phyloP scores from a whole-genome alignment of 2,329 filamentous ascomycete genomes.

The Pseudocercospora eumusae region DNA sequence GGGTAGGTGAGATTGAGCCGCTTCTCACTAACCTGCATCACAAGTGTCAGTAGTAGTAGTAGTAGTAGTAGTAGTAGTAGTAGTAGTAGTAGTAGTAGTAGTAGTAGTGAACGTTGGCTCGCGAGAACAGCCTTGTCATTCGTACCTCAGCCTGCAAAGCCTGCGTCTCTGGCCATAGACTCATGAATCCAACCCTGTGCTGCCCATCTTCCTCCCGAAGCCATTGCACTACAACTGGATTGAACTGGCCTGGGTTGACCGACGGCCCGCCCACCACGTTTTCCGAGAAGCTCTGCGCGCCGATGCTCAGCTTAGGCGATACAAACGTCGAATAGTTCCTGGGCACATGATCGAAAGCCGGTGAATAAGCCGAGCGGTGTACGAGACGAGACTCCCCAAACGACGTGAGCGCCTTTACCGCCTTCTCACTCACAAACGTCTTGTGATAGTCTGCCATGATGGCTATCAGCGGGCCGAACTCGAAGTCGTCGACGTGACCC shows the following conservation, averaged over 20 bases:
- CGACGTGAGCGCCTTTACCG: constrained; percentile 43
- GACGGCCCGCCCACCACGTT: constrained; percentile 58
- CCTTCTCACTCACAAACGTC: constrained; percentile 48
- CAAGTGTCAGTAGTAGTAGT: background rate
- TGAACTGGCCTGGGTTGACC: constrained; percentile 56
- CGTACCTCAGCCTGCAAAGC: constrained; percentile 16
- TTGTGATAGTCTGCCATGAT: constrained; percentile 56
- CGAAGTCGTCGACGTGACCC: constrained; percentile 61
- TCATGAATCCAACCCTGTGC: constrained; percentile 27
- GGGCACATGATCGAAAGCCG: constrained; percentile 58
- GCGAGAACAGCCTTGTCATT: background rate
- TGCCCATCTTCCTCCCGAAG: constrained; percentile 29
- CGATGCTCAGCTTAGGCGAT: constrained; percentile 59
- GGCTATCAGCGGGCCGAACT: constrained; percentile 59
- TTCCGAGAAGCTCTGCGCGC: constrained; percentile 60
- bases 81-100: no score
- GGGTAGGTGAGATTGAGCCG: constrained; percentile 57
- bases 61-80: no score
- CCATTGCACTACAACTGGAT: constrained; percentile 64
- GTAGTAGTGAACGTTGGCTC: background rate
- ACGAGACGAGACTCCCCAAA: constrained; percentile 54
- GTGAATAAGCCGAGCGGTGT: constrained; percentile 56
- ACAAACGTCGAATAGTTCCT: constrained; percentile 64
- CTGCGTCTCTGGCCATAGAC: constrained; percentile 34
- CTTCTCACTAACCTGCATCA: constrained; percentile 12